Evolutionary conservation across 805 yeast genomes (phyloP).

Genomic region (Suhomyces canberraensis): DNA sequence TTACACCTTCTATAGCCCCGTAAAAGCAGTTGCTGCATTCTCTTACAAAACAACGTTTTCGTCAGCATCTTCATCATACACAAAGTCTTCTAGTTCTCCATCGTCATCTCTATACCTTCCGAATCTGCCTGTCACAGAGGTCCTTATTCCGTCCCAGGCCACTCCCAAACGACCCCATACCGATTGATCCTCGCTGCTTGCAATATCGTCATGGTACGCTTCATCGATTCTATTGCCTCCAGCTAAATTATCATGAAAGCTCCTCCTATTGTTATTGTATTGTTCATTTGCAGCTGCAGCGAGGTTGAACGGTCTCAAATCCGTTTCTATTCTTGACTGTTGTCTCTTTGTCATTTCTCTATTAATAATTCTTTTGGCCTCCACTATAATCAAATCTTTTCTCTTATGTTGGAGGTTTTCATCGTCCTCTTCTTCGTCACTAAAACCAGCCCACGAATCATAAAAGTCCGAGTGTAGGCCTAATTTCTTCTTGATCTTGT

Average conservation of each 20-base stretch:
- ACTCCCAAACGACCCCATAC: slow-evolving; percentile 29
- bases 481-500: slow-evolving; percentile 44
- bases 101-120: slow-evolving; percentile 17
- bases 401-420: slow-evolving; percentile 23
- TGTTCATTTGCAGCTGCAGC: slow-evolving; percentile 24
- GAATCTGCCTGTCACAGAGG: slow-evolving; percentile 16
- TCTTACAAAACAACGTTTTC: slow-evolving; percentile 31
- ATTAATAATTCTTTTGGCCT: slow-evolving; percentile 39
- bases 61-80: slow-evolving; percentile 35
- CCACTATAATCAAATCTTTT: slow-evolving; percentile 36
- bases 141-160: slow-evolving; percentile 20
- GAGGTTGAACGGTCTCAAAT: slow-evolving; percentile 27
- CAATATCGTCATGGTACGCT: slow-evolving; percentile 11
- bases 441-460: slow-evolving; percentile 37
- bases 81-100: slow-evolving; percentile 23
- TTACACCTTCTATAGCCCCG: no score
- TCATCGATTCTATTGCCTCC: slow-evolving; percentile 20
- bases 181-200: slow-evolving; percentile 1
- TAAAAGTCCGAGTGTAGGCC: slow-evolving; percentile 38
- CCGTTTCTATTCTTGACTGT: slow-evolving; percentile 10
- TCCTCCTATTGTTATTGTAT: slow-evolving; percentile 25
- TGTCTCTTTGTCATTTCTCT: slow-evolving; percentile 31
- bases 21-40: no score
- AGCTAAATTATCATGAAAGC: slow-evolving; percentile 20
- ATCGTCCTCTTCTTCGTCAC: slow-evolving; percentile 15